Conservation (phyloP, 1,284 basidiomycete species). For the Pyrrhoderma noxium region DNA sequence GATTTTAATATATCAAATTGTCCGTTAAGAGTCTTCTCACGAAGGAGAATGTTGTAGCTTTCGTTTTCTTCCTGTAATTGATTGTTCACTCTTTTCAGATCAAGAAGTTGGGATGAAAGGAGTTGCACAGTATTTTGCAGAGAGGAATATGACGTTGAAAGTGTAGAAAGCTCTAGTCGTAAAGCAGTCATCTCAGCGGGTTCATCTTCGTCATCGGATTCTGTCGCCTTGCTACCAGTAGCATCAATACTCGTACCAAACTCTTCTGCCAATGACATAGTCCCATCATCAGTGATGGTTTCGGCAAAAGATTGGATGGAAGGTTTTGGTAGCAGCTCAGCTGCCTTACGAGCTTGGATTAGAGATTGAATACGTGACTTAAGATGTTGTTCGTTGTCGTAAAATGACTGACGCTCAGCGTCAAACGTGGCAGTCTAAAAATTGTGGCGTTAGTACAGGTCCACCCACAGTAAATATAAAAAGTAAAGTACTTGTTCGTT, state of each 20-base stretch:
- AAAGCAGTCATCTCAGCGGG: slow-evolving; percentile 80
- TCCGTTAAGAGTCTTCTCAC: slow-evolving; percentile 84
- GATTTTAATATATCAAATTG: slow-evolving; percentile 69
- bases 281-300: slow-evolving; percentile 3
- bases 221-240: slow-evolving; percentile 29
- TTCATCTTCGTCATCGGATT: slow-evolving; percentile 34
- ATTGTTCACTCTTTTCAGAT: slow-evolving; percentile 74
- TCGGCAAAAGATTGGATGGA: slow-evolving; percentile 1
- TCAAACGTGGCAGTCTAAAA: slow-evolving; percentile 68
- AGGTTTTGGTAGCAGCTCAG: slow-evolving; percentile 4
- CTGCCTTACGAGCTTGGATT: slow-evolving; percentile 50
- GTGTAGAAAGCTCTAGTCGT: slow-evolving; percentile 68
- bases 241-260: slow-evolving; percentile 20
- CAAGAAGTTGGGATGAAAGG: slow-evolving; percentile 67
- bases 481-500: slow-evolving; percentile 60
- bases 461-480: slow-evolving; percentile 16
- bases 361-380: slow-evolving; percentile 81
- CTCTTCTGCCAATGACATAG: slow-evolving; percentile 31
- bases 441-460: slow-evolving; percentile 4
- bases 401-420: slow-evolving; percentile 77
- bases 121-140: slow-evolving; percentile 70
- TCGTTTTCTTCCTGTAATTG: slow-evolving; percentile 90
- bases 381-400: slow-evolving; percentile 81
- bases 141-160: slow-evolving; percentile 72
- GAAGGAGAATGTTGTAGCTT: slow-evolving; percentile 85